Evolutionary conservation across 164 flowering plant genomes (phyloP), one percentile per base, ranked within the genome.

Genomic region (Macadamia integrifolia): DNA sequence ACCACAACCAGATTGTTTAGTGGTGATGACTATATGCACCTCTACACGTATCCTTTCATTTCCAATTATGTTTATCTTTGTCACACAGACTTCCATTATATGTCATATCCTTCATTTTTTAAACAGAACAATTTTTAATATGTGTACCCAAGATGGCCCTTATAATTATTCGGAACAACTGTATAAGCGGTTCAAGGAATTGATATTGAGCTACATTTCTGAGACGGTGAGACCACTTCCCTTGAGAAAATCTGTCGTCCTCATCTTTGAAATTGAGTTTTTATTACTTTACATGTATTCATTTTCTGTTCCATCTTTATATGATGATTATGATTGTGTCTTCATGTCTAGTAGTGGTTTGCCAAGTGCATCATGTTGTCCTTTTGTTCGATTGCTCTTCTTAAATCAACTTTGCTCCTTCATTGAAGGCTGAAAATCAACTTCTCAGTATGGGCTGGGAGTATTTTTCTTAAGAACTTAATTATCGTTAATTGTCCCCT

Each of bases 131-230:
- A 23, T 44, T 28, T 59, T 58, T 31, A 48, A 67, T 46, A 58
- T 67, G 70, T 58, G 53, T 29, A 67, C 70, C 12, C 70, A 67
- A 56, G 43, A 58, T 10, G 11, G 43, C 2, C 55, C 62, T 23
- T 14, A 59, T 46, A 55, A 67, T 50, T 67, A 57, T 15, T 58
- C 70, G 29, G 62, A 30, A 13, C 55, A 42, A 32, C 63, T 67
- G 0, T 67, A 58, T 67, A 55, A 67, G 23, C 23, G 49, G 13
- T 60, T 42, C 56, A 43, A 29, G 44, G 40, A 59, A 35, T 30
- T 55, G 6, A 42, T 67, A 58, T 29, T 32, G 3, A 56, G 59
- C 49, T 58, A 67, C 63, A 46, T 67, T 28, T 43, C 30, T 30
- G 12, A 18, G 44, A 57, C 28, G 69, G 69, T 66, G 50, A 13